Evolutionary conservation across 1,139 yeast species (phyloP), one percentile per base, ranked within the genome.

Genomic region (Yamadazyma kanchanaburiensis): DNA sequence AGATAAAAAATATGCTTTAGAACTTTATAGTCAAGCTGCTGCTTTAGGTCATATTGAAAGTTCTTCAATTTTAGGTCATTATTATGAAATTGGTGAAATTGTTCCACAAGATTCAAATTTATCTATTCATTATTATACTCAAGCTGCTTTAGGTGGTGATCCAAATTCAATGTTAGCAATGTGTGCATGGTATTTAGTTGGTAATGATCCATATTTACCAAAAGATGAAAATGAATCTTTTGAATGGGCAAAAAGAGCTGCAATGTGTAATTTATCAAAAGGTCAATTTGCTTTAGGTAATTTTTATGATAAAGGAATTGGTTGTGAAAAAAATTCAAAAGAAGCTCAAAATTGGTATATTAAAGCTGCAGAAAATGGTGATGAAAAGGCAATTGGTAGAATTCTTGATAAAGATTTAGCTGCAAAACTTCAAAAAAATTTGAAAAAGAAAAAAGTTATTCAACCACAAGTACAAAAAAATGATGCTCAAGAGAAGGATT

Each of bases 171-270:
- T 89, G 95, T 67, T 89, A 48, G 89, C 95, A 3, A 70, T 91
- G 69, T 88, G 96, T 56, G 96, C 96, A 3, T 91, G 97, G 97
- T 91, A 88, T 54, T 68, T 89, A 54, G 83, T 87, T 20, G 98
- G 98, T 1, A 81, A 86, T 24, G 91, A 84, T 24, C 89, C 91
- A 12, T 78, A 79, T 37, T 69, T 91, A 42, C 82, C 80, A 11
- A 76, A 77, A 40, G 94, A 89, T 53, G 87, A 82, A 39, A 72
- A 64, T 34, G 96, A 89, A 55, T 95, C 96, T 1, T 91, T 82
- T 55, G 94, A 86, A 50, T 91, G 97, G 97, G 96, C 96, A 1
- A 63, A 76, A 35, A 70, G 87, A 41, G 91, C 97, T 0, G 96
- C 97, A 0, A 64, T 71, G 32, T 62, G 77, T 27, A 84, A 85